Base-by-base conservation (phyloP, 176 grass and related monocot genomes). In the Pontederia paniculata region DNA sequence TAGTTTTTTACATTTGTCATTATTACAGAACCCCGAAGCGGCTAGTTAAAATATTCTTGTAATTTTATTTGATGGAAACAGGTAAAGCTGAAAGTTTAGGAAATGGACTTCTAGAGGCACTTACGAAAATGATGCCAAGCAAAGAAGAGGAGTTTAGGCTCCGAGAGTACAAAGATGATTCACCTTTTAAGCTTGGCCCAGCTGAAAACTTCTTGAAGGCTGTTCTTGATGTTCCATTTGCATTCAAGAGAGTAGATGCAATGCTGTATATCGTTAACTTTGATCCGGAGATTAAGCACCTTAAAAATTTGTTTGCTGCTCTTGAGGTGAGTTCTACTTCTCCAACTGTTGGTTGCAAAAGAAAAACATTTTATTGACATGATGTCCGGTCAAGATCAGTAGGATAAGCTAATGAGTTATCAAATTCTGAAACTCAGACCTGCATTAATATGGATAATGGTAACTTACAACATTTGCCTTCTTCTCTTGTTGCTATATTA, bases 251-350 rank as follows among this genome's bases (percentile, higher is more conserved):
- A 50, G 45, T 64, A 5, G 45, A 49, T 50, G 45, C 61, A 5
- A 48, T 64, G 61, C 61, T 49, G 25, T 64, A 64, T 21, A 49
- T 50, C 28, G 44, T 45, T 25, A 64, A 50, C 49, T 64, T 64
- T 28, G 45, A 64, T 28, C n/a, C 45, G 9, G 61, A 64, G 61
- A 19, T 64, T 12, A 64, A 64, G 47, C 22, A 28, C 45, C 45
- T 64, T 10, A 64, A 6, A 14, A 49, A 49, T 64, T n/a, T 48
- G 6, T 64, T 64, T 31, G 23, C 11, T 12, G 28, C 45, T n/a
- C 61, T 64, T 31, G 46, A 64, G 45, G 61, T 64, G 49, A 64
- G 17, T 57, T 57, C 28, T 6, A 37, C 28, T 37, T 37, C 5
- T 37, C 28, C 28, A 37, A 37, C 28, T 37, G 28, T 1, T 0